Percentiles rank a stretch among this genome's conserved stretches.
phyloP scores from a whole-genome alignment of 1,284 basidiomycete genomes.

The Irpex rosettiformis region DNA sequence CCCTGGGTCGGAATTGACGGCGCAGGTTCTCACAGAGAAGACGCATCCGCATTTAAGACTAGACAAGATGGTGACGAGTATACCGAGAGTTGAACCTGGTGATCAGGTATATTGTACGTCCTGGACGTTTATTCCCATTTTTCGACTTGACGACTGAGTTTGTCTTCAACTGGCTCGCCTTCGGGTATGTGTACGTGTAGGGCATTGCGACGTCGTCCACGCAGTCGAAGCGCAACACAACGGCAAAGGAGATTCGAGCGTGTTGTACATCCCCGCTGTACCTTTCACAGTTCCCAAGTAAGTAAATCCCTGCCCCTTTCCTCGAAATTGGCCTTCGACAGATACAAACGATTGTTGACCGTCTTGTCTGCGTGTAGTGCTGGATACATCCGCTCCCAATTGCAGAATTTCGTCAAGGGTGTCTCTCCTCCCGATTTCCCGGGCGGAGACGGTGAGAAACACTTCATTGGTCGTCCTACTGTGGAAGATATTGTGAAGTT shows the following conservation, averaged over 20 bases:
- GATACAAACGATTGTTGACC: no score
- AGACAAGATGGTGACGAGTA: conserved; percentile 46
- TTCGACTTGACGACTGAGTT: no score
- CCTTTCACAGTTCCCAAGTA: conserved; percentile 67
- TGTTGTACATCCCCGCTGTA: conserved; percentile 78
- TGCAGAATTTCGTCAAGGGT: conserved; percentile 48
- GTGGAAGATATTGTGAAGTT: conserved; percentile 37
- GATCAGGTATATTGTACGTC: conserved; percentile 71
- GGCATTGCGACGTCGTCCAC: conserved; percentile 69
- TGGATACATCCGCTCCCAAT: conserved; percentile 61
- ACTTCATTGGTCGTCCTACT: conserved; percentile 47
- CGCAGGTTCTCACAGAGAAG: conserved; percentile 57
- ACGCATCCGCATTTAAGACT: conserved; percentile 75
- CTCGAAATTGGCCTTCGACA: background rate
- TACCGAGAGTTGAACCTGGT: conserved; percentile 61
- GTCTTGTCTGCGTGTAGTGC: conserved; percentile 34
- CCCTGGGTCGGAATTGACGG: conserved; percentile 59
- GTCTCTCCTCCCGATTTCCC: conserved; percentile 74
- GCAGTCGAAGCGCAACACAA: conserved; percentile 63
- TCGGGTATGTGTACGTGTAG: conserved; percentile 26
- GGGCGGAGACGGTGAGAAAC: conserved; percentile 66
- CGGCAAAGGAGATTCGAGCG: conserved; percentile 65
- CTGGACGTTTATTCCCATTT: no score
- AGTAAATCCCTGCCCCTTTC: no score
- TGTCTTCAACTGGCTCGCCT: no score